Conservation (phyloP, 345 rosid species). For the Iberis pinnata region DNA sequence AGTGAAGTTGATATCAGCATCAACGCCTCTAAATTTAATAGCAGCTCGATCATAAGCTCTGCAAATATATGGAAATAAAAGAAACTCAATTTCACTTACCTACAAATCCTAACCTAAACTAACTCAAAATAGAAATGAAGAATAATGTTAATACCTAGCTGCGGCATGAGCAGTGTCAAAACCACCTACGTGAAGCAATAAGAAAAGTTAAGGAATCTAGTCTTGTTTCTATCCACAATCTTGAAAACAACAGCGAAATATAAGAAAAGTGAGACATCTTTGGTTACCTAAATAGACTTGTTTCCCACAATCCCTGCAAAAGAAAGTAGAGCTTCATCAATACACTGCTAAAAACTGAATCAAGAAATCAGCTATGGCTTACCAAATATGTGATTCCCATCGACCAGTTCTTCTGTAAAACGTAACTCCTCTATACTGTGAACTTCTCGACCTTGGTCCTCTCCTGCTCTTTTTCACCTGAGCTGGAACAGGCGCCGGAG, state of each 20-base stretch:
- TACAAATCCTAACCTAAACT: no score
- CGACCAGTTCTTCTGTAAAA: slow-evolving; percentile 96
- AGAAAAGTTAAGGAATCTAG: no score
- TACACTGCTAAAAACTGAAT: background rate
- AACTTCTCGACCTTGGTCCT: slow-evolving; percentile 93
- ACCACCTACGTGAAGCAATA: no score
- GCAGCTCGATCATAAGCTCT: slow-evolving; percentile 99
- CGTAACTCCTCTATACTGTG: slow-evolving; percentile 96
- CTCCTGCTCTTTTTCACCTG: slow-evolving; percentile 92
- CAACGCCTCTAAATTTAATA: slow-evolving; percentile 91
- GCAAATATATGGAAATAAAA: background rate
- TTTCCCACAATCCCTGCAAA: slow-evolving; percentile 97
- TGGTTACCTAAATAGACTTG: slow-evolving; percentile 94
- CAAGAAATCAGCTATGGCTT: no score
- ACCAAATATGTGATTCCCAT: slow-evolving; percentile 99
- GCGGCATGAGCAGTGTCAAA: slow-evolving; percentile 99
- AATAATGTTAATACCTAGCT: slow-evolving; percentile 54
- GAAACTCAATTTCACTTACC: no score
- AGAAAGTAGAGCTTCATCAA: background rate
- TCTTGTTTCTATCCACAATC: no score
- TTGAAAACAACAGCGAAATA: no score
- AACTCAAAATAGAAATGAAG: no score
- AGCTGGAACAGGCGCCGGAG: slow-evolving; percentile 40
- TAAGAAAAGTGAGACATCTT: no score
- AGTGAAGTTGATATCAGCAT: slow-evolving; percentile 89